Evolutionary conservation across 2,329 filamentous ascomycete genomes (phyloP), one percentile per base, ranked within the genome.

Genomic region (Corniculantispora saksenae): DNA sequence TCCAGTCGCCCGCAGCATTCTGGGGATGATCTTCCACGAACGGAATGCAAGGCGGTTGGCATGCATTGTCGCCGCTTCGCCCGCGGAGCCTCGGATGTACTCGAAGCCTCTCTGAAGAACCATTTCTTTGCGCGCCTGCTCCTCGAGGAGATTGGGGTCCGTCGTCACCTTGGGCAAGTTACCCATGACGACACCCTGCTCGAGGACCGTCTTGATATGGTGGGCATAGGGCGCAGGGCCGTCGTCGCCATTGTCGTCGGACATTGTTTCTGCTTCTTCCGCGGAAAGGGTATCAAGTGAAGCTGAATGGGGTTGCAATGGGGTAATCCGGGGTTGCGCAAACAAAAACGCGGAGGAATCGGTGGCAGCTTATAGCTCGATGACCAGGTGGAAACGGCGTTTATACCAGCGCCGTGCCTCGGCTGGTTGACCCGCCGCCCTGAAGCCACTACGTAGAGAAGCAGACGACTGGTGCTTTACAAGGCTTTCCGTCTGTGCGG

Each of bases 31-130:
- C 64, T 79, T 78, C 73, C 79, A 81, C 66, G 83, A 81, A 48
- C 81, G 76, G 67, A 89, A 88, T 1, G 86, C 85, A 23, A 84
- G 75, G 9, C 82, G 79, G 70, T 89, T 89, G 51, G 85, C 84
- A 59, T 85, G 83, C 80, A 87, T 84, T 0, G 88, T 90, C 2
- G 85, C 80, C 45, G 82, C 80, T 69, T 88, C 86, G 2, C 87
- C 86, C 0, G 87, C 87, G 8, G 85, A 86, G n/a, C 87, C 86
- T 19, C 82, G 78, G 27, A 89, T 83, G 75, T 90, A 90, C 67
- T 84, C 84, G 72, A 84, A 89, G 9, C 82, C 78, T 13, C 80
- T 78, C 2, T 76, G 73, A 23, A 61, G 32, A 15, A 76, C 74
- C 75, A 89, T 79, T 17, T 73, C 75, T 62, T 81, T 75, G 60